Evolutionary conservation across 306 rosid species (phyloP).

Genomic region (Prinsepia uniflora): DNA sequence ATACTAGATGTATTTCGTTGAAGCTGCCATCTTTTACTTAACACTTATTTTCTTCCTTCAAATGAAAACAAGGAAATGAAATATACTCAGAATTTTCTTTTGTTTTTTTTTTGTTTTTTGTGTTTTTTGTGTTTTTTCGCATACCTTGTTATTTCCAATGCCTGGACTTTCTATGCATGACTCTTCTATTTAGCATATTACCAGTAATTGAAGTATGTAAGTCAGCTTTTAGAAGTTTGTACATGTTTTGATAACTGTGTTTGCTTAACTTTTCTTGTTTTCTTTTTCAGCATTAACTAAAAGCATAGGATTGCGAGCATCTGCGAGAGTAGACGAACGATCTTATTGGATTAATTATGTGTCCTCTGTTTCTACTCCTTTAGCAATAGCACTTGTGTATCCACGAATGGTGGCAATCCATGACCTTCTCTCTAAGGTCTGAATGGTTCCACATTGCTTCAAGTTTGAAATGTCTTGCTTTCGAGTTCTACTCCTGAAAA

Average conservation of each 20-base stretch:
- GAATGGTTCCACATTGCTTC: slow-evolving; percentile 5
- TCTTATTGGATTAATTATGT: slow-evolving; percentile 75
- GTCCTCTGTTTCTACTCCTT: slow-evolving; percentile 58
- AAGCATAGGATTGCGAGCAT: slow-evolving; percentile 66
- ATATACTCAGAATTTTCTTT: neutral
- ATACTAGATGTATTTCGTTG: neutral
- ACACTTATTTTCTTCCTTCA: neutral
- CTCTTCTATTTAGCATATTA: neutral
- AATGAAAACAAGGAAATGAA: neutral
- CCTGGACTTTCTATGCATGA: slow-evolving; percentile 2
- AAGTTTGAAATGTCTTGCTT: neutral
- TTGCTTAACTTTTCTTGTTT: slow-evolving; percentile 12
- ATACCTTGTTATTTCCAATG: neutral
- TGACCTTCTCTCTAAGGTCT: slow-evolving; percentile 63
- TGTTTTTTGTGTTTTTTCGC: too few relatives aligned
- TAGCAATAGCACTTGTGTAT: slow-evolving; percentile 78
- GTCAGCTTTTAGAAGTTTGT: neutral
- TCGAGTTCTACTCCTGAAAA: neutral
- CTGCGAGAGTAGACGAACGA: slow-evolving; percentile 72
- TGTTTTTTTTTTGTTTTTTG: neutral
- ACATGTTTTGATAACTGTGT: slow-evolving; percentile 24
- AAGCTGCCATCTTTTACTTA: neutral
- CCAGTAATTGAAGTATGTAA: neutral
- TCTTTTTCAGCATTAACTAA: slow-evolving; percentile 62
- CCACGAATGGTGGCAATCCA: slow-evolving; percentile 81